Base-by-base conservation (phyloP, 805 yeast genomes). In the Monosporozyma servazzii region DNA sequence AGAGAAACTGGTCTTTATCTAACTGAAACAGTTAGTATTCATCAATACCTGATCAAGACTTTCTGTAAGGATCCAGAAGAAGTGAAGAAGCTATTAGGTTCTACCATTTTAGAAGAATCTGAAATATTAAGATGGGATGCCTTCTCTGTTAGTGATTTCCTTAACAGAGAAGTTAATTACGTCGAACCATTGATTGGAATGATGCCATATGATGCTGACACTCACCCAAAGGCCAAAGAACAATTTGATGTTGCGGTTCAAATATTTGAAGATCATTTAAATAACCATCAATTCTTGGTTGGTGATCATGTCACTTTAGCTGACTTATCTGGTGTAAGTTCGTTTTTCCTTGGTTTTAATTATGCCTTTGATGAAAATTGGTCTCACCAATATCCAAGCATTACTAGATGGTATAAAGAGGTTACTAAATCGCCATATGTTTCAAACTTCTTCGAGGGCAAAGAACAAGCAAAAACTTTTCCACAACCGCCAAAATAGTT, bases 51-150 rank as follows among this genome's bases (percentile, higher is more conserved):
- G 58, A 67, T 70, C 48, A 59, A 63, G 49, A 62, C 71, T 11
- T 33, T 33, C 37, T 60, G 68, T 43, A 61, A 62, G 33, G 69
- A 67, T 31, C 65, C 66, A 52, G 56, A 72, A 67, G 58, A 60
- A 29, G 59, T 62, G 51, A 63, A 70, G 51, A 70, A 69, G 56
- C 75, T 84, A 58, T 72, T 80, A 57, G 96, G 96, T 63, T 48
- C 54, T 1, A 53, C 51, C 6, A 45, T 44, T 23, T 20, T 21
- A 84, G 59, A 75, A 15, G 45, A 79, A 66, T 56, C 62, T 27
- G 49, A 51, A 18, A 74, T 87, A 63, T 68, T 88, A 60, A 81
- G 74, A 70, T 89, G 95, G 93, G 62, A 81, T 65, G 85, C 95
- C 2, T 72, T 86, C 58, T 73, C 81, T 67, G 86, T 83, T 75